phyloP scores from a whole-genome alignment of 108 stramenopile genomes.

The Stephanodiscus triporus region DNA sequence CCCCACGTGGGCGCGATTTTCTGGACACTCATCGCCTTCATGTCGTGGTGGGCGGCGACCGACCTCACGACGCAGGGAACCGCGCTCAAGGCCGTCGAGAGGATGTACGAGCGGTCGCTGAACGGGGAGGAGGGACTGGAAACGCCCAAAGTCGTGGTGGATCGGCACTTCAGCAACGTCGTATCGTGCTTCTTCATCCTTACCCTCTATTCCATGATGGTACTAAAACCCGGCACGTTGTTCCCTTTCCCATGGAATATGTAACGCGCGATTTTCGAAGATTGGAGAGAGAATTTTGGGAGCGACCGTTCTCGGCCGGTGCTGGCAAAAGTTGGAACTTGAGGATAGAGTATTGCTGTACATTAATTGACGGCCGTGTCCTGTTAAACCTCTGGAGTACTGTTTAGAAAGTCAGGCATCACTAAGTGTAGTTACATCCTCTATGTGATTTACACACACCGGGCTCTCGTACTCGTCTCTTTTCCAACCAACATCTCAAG shows the following conservation, averaged over 20 bases:
- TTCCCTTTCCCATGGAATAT: conserved; percentile 43
- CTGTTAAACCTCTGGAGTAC: no score
- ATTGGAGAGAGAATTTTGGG: neutral
- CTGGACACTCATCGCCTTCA: conserved; percentile 56
- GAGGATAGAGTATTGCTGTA: neutral
- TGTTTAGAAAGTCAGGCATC: no score
- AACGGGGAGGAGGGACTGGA: conserved; percentile 31
- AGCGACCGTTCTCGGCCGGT: neutral
- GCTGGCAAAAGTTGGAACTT: neutral
- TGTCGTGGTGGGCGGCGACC: conserved; percentile 64
- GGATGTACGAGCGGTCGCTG: conserved; percentile 39
- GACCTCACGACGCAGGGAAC: conserved; percentile 63
- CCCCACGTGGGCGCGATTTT: conserved; percentile 58
- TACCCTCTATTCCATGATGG: conserved; percentile 62
- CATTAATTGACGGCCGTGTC: neutral
- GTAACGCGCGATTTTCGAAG: conserved; percentile 2
- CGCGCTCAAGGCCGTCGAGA: conserved; percentile 42
- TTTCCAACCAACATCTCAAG: no score
- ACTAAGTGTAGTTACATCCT: no score
- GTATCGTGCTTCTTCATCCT: conserved; percentile 63
- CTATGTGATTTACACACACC: no score
- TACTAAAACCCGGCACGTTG: conserved; percentile 61
- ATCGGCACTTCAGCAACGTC: conserved; percentile 62
- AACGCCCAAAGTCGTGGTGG: conserved; percentile 52
- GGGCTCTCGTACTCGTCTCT: no score